phyloP scores from a whole-genome alignment of 2,329 filamentous ascomycete genomes.

The Verticillium albo-atrum region DNA sequence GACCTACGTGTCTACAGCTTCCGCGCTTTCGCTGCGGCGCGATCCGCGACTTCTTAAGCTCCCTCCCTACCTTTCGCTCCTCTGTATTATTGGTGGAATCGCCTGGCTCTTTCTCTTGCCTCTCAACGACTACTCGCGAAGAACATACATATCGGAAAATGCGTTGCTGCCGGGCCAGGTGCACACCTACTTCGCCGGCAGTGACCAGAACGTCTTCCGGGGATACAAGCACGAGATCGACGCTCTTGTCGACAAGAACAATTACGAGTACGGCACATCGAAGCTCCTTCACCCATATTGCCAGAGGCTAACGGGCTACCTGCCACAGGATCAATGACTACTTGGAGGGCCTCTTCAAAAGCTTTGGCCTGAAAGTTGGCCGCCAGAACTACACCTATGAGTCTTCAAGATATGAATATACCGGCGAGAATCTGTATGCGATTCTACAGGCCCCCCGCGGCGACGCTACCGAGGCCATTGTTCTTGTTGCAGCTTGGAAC shows the following conservation, averaged over 20 bases:
- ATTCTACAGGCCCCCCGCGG: conserved; percentile 90
- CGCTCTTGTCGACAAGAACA: conserved; percentile 48
- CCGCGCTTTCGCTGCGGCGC: conserved; percentile 66
- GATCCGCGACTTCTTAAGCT: conserved; percentile 79
- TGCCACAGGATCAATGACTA: conserved; percentile 57
- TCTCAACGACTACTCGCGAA: conserved; percentile 82
- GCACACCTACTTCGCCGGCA: conserved; percentile 95
- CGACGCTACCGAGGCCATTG: conserved; percentile 95
- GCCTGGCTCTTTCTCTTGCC: conserved; percentile 88
- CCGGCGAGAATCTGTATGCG: conserved; percentile 88
- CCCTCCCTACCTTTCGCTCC: conserved; percentile 80
- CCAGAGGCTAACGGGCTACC: not conserved
- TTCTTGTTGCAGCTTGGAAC: conserved; percentile 83
- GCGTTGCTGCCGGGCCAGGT: conserved; percentile 93
- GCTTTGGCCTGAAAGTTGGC: conserved; percentile 80
- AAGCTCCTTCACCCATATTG: not conserved
- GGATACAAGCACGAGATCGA: conserved; percentile 85
- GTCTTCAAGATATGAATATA: conserved; percentile 67
- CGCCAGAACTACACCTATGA: conserved; percentile 84
- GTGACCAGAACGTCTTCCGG: conserved; percentile 90
- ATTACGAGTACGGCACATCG: conserved; percentile 41
- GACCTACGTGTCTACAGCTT: conserved; percentile 31
- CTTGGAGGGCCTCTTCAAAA: conserved; percentile 70
- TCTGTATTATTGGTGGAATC: conserved; percentile 81
- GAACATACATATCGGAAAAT: conserved; percentile 96